These are phyloP conservation scores for Drechslerella coelobrocha DNA, from an alignment of 2,329 filamentous ascomycete species.

Conservation along the genomic window DNA sequence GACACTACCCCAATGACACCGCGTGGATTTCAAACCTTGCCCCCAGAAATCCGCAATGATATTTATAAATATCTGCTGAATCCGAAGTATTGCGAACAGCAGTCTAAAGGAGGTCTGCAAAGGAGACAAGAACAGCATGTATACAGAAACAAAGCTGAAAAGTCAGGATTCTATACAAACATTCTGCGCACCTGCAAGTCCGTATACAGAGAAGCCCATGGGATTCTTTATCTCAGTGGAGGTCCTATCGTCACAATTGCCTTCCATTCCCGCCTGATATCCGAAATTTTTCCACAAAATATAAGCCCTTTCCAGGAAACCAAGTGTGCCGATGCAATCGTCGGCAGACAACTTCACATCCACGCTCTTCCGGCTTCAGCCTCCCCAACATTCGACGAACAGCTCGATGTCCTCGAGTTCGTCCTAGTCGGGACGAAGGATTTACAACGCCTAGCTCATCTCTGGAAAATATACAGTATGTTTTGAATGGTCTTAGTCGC, in stretches of 20 bases:
- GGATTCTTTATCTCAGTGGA: constrained; percentile 16
- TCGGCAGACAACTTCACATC: constrained; percentile 37
- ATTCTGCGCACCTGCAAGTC: constrained; percentile 24
- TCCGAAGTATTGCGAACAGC: too few relatives aligned
- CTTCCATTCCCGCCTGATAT: background rate
- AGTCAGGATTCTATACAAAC: too few relatives aligned
- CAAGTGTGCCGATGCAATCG: constrained; percentile 23
- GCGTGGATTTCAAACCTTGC: too few relatives aligned
- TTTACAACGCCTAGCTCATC: constrained; percentile 18
- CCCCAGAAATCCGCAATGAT: too few relatives aligned
- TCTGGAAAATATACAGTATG: constrained; percentile 25
- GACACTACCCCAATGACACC: too few relatives aligned
- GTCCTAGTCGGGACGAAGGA: constrained; percentile 23
- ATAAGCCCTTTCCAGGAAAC: constrained; percentile 1
- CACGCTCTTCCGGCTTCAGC: too few relatives aligned
- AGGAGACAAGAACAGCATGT: too few relatives aligned
- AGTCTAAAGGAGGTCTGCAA: too few relatives aligned
- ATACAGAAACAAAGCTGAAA: too few relatives aligned
- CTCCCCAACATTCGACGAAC: constrained; percentile 12
- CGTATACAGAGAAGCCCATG: constrained; percentile 30
- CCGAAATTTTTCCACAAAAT: background rate
- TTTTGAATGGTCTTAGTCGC: background rate
- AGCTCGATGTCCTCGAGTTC: constrained; percentile 14
- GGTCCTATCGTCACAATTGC: constrained; percentile 27
- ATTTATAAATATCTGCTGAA: too few relatives aligned